A percentile compares a stretch with the other conserved stretches of the same genome.
These are phyloP conservation scores for Fraxinus paxiana DNA, from an alignment of 305 asterid genomes.

Conservation along the genomic window DNA sequence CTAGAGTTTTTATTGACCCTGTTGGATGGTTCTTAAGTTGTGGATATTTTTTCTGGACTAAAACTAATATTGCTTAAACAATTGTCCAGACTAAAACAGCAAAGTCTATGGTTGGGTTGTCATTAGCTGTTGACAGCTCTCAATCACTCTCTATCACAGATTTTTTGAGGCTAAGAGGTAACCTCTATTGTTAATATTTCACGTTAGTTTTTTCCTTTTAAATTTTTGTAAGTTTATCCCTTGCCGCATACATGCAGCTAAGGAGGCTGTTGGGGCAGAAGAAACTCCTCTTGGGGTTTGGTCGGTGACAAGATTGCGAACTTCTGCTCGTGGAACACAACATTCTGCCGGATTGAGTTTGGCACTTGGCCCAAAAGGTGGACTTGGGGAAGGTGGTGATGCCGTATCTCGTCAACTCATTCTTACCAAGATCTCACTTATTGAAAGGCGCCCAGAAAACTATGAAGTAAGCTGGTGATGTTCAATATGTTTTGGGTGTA, in stretches of 20 bases:
- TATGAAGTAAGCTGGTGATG: constrained; percentile 73
- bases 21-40: constrained; percentile 8
- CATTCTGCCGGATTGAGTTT: constrained; percentile 69
- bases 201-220: neutral
- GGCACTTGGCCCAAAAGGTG: constrained; percentile 93
- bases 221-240: constrained; percentile 1
- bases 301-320: constrained; percentile 91
- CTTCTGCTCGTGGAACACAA: constrained; percentile 91
- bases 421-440: constrained; percentile 84
- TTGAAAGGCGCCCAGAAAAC: constrained; percentile 96
- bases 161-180: constrained; percentile 85
- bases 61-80: constrained; percentile 23
- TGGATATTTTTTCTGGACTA: constrained; percentile 21
- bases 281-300: constrained; percentile 96
- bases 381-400: constrained; percentile 93
- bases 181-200: constrained; percentile 24
- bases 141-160: constrained; percentile 65
- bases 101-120: constrained; percentile 77
- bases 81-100: constrained; percentile 84
- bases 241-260: constrained; percentile 47
- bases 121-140: constrained; percentile 71
- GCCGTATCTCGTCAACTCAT: constrained; percentile 93
- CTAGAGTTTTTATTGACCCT: constrained; percentile 12
- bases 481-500: constrained; percentile 16
- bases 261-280: constrained; percentile 95